Base-by-base conservation (phyloP, 2,329 filamentous ascomycete genomes). In the Trichoderma gracile region DNA sequence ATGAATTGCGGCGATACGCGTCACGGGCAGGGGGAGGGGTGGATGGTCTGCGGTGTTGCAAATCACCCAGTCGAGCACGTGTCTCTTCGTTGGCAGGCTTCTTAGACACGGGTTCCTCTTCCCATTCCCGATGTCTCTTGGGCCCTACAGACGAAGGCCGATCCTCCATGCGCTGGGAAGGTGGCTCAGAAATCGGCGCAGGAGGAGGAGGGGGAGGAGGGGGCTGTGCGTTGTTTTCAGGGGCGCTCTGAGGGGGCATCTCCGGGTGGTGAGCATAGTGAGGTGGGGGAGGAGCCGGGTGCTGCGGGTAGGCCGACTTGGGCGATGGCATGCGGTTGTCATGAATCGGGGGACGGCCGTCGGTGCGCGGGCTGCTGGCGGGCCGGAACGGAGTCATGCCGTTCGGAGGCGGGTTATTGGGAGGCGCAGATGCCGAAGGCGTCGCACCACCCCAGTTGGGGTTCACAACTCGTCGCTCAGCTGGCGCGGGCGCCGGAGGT, bases 41-140 rank as follows among this genome's bases (percentile, higher is more conserved):
- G 33, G 89, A 92, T 17, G 86, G 88, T 49, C 93, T 89, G 66
- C 93, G 91, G 73, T 90, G 88, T 66, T 89, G 87, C 73, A 92
- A 85, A 71, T 97, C 93, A 45, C 97, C 93, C 69, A 97, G 82
- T 62, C 92, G 90, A 65, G 91, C 91, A 49, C 94, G 89, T 68
- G 85, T 92, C 76, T 97, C 93, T 5, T 98, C 94, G 45, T 88
- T 96, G 10, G 91, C 89, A 67, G 91, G 87, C 80, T 97, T 97
- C 81, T 97, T 96, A 50, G 83, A 82, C 4, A 87, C 79, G 23
- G 86, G 80, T 42, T 96, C 92, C 42, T 94, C 90, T 69, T 98
- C 95, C 93, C 95, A 97, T 73, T 98, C 95, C 55, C 93, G 89
- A 75, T 88, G 84, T 65, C 95, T 87, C 83, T 99, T 99, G 64